Percentiles rank a stretch among this genome's conserved stretches.
These are phyloP conservation scores for Niveomyces coronatus DNA, from an alignment of 2,329 filamentous ascomycete genomes.

Conservation along the genomic window DNA sequence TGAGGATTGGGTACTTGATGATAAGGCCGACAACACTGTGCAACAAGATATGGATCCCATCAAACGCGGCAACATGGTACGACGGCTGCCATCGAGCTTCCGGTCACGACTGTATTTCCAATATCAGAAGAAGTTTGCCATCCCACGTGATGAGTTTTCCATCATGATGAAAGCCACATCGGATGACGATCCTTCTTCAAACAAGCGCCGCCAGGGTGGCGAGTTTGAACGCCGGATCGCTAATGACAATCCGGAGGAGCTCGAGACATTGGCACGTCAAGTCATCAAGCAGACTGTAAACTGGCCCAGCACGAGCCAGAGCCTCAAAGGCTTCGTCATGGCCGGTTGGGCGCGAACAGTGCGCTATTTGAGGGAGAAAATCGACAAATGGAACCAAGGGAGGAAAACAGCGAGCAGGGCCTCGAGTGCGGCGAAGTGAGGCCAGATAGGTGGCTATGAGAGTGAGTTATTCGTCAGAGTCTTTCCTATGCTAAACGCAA, in stretches of 20 bases:
- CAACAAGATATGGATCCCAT: constrained; percentile 87
- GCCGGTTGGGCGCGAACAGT: constrained; percentile 59
- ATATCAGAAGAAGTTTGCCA: constrained; percentile 83
- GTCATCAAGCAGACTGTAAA: constrained; percentile 81
- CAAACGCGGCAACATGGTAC: constrained; percentile 91
- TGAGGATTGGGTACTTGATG: constrained; percentile 29
- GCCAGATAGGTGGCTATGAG: neutral
- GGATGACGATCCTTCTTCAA: constrained; percentile 57
- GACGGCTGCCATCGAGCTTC: constrained; percentile 78
- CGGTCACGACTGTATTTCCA: constrained; percentile 85
- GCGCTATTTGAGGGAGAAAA: constrained; percentile 77
- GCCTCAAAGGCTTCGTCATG: constrained; percentile 72
- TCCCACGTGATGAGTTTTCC: constrained; percentile 74
- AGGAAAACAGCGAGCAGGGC: constrained; percentile 16
- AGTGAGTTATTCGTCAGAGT: too few relatives aligned
- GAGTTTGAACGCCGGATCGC: constrained; percentile 82
- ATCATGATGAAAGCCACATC: constrained; percentile 69
- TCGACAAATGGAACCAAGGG: constrained; percentile 50
- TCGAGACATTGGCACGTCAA: constrained; percentile 60
- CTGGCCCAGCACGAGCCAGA: constrained; percentile 88
- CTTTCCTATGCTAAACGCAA: too few relatives aligned
- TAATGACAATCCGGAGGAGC: constrained; percentile 50
- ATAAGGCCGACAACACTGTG: constrained; percentile 53
- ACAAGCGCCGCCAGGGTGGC: constrained; percentile 67
- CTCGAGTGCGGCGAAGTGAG: neutral